A percentile compares a stretch with the other conserved stretches of the same genome.
These are phyloP conservation scores for Microstegium vimineum DNA, from an alignment of 176 grass and related monocot genomes.

Conservation along the genomic window DNA sequence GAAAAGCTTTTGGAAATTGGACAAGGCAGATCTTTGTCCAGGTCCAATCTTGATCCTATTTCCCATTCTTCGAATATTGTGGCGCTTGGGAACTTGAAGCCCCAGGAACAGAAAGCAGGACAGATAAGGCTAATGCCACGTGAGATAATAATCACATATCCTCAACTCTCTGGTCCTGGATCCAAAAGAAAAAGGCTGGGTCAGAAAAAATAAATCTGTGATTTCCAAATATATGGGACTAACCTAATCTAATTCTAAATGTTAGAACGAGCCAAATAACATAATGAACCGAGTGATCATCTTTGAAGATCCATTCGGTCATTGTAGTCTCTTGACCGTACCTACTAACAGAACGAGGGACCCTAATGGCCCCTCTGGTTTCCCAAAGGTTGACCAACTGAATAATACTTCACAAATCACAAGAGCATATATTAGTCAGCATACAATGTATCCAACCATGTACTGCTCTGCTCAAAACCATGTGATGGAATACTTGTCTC, in stretches of 20 bases:
- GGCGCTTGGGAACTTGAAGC: slow-evolving; percentile 53
- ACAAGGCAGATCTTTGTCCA: slow-evolving; percentile 30
- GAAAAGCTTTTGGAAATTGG: slow-evolving; percentile 30
- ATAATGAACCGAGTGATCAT: slow-evolving; percentile 16
- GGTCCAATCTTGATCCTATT: slow-evolving; percentile 34
- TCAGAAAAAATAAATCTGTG: not conserved
- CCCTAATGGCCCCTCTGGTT: slow-evolving; percentile 30
- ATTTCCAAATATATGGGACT: not conserved
- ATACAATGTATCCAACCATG: slow-evolving; percentile 31
- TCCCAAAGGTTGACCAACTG: slow-evolving; percentile 53
- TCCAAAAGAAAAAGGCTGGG: slow-evolving; percentile 17
- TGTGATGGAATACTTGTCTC: slow-evolving; percentile 53
- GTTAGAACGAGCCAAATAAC: slow-evolving; percentile 11
- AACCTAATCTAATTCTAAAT: not conserved
- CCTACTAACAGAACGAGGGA: slow-evolving; percentile 33
- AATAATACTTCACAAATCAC: slow-evolving; percentile 28
- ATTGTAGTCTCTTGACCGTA: slow-evolving; percentile 19
- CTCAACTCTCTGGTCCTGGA: not conserved
- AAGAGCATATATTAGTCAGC: slow-evolving; percentile 36
- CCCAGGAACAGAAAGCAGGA: slow-evolving; percentile 33
- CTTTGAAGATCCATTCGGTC: slow-evolving; percentile 27
- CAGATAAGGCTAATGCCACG: slow-evolving; percentile 31
- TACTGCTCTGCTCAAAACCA: slow-evolving; percentile 21
- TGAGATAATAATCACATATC: slow-evolving; percentile 38
- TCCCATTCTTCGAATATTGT: slow-evolving; percentile 11